Conservation (phyloP, 768 basidiomycete species). For the Hygrocybe coccinea region DNA sequence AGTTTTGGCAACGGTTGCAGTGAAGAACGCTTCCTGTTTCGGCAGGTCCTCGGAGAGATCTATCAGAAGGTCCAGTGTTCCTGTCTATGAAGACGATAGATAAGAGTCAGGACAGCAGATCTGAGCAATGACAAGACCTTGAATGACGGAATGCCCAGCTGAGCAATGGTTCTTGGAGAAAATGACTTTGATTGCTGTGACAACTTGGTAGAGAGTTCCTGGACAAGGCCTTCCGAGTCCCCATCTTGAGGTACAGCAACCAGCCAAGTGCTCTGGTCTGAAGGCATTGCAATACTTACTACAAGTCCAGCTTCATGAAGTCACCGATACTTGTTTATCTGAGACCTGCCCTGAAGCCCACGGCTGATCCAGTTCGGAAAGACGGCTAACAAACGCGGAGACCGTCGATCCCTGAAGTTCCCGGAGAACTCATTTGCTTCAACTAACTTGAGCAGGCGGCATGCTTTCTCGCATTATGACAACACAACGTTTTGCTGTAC, state of each 20-base stretch:
- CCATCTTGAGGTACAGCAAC: constrained; percentile 82
- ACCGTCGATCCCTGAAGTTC: too few species aligned
- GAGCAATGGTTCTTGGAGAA: constrained; percentile 46
- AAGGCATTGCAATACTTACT: too few species aligned
- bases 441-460: not conserved
- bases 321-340: too few species aligned
- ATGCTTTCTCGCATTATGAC: not conserved
- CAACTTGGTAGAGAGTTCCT: constrained; percentile 63
- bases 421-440: too few species aligned
- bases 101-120: not conserved
- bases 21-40: constrained; percentile 87
- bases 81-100: constrained; percentile 55
- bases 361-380: too few species aligned
- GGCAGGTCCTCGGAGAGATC: constrained; percentile 87
- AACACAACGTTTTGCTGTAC: not conserved
- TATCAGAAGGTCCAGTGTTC: constrained; percentile 86
- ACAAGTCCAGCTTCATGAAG: too few species aligned
- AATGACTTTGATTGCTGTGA: constrained; percentile 50
- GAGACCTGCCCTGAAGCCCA: not conserved
- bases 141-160: constrained; percentile 77
- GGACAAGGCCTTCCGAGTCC: constrained; percentile 69
- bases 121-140: constrained; percentile 54
- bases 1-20: constrained; percentile 80
- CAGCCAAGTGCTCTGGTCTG: constrained; percentile 94
- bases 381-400: too few species aligned